phyloP scores from a whole-genome alignment of 176 grass and related monocot genomes.

The Puccinellia tenuiflora region DNA sequence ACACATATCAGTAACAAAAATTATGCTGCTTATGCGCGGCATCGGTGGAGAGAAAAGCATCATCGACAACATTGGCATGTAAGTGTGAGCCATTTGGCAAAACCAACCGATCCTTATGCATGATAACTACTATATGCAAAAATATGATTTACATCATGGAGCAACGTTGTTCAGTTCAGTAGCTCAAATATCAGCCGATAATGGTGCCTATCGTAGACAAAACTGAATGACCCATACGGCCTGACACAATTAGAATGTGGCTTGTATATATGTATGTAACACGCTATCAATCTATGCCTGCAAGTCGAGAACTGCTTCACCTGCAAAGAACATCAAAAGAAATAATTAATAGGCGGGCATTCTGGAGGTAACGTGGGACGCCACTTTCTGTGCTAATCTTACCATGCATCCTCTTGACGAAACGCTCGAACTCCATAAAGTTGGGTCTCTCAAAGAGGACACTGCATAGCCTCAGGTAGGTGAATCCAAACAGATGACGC shows the following conservation, averaged over 20 bases:
- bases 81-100: no score
- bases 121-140: slow-evolving; percentile 7
- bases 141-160: slow-evolving; percentile 28
- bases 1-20: not conserved
- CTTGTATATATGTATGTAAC: slow-evolving; percentile 29
- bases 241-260: slow-evolving; percentile 7
- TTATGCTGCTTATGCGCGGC: not conserved
- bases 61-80: not conserved
- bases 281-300: slow-evolving; percentile 36
- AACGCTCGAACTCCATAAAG: slow-evolving; percentile 69
- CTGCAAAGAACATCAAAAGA: slow-evolving; percentile 28
- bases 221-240: slow-evolving; percentile 11
- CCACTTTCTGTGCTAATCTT: not conserved
- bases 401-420: slow-evolving; percentile 96
- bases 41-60: not conserved
- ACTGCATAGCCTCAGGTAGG: slow-evolving; percentile 71
- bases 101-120: no score
- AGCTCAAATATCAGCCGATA: slow-evolving; percentile 30
- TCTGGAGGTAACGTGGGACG: not conserved
- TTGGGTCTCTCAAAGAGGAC: slow-evolving; percentile 55
- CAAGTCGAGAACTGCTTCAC: slow-evolving; percentile 61
- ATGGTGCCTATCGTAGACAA: slow-evolving; percentile 16
- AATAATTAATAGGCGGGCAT: not conserved
- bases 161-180: not conserved
- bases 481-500: slow-evolving; percentile 69